Base-by-base conservation (phyloP, 805 yeast genomes). In the Sugiyamaella floridensis region DNA sequence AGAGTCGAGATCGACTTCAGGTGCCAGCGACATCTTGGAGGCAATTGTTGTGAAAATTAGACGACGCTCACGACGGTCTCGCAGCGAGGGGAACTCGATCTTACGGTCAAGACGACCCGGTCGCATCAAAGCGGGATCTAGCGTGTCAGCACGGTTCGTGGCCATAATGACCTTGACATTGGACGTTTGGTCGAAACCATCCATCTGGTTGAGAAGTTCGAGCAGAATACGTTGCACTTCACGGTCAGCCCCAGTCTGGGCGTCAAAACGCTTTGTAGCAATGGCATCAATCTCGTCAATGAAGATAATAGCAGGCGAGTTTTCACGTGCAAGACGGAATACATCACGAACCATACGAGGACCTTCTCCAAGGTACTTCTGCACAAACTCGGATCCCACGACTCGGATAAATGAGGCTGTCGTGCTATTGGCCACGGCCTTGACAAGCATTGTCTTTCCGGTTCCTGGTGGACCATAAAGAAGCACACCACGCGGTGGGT, bases 401-500 rank as follows among this genome's bases (percentile, higher is more conserved):
- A 93, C 96, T 69, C 98, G 86, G 61, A 93, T 93, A 64, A 93
- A 93, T 4, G 97, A 79, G 1, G 99, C 99, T 0, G 96, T 87
- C 2, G 98, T 85, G 53, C 92, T 83, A 71, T 93, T 92, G 11
- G 99, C 99, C 46, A 93, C 99, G 0, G 99, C 99, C 71, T 93
- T 93, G 47, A 93, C 99, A 67, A 93, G 79, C 98, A 93, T 90
- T 19, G 99, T 93, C 71, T 93, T 93, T 64, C 99, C 99, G 1
- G 99, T 93, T 68, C 99, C 99, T 47, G 99, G 99, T 10, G 99
- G 98, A n/a, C 99, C 99, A 71, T 93, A 93, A 56, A 93, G 76
- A 61, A 93, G 73, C 29, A 93, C 99, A 63, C 99, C 99, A 61
- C 98, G 83, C 58, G 99, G 99, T 16, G 99, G 99, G 64, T 93